These are phyloP conservation scores for Penicillium arizonense DNA, from an alignment of 495 filamentous ascomycete species.

Conservation along the genomic window DNA sequence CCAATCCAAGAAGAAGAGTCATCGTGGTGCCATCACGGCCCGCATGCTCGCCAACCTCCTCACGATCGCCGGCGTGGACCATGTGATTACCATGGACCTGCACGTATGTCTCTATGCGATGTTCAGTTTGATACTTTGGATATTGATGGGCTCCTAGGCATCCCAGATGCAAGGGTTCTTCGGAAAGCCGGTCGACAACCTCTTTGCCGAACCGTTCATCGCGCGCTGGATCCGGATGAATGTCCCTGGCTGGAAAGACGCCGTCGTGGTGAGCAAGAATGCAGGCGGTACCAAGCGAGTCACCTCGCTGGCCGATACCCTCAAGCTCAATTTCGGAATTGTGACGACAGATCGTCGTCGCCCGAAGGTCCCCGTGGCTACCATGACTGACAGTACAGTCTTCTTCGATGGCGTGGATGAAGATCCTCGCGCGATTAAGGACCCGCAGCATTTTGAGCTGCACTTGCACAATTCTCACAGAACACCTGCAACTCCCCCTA, in stretches of 20 bases:
- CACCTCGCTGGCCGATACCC: conserved; percentile 91
- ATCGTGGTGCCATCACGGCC: conserved; percentile 93
- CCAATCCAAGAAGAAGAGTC: conserved; percentile 98
- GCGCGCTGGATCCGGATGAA: conserved; percentile 93
- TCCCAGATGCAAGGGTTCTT: conserved; percentile 99
- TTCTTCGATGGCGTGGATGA: conserved; percentile 48
- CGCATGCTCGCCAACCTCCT: conserved; percentile 96
- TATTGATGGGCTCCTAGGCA: conserved; percentile 46
- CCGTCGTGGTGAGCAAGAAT: conserved; percentile 97
- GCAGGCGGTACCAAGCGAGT: conserved; percentile 95
- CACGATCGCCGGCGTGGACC: conserved; percentile 88
- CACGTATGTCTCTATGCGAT: conserved; percentile 55
- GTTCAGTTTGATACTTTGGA: conserved; percentile 3
- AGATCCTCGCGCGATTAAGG: conserved; percentile 24
- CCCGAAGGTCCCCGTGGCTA: conserved; percentile 39
- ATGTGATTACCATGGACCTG: conserved; percentile 95
- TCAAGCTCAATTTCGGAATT: conserved; percentile 96
- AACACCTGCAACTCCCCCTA: conserved; percentile 14
- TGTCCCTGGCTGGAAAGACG: conserved; percentile 81
- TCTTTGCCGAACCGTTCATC: conserved; percentile 93
- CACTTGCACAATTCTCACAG: conserved; percentile 22
- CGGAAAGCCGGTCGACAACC: conserved; percentile 94
- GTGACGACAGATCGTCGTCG: conserved; percentile 90
- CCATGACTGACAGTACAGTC: conserved; percentile 66
- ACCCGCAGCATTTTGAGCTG: conserved; percentile 33